A percentile compares a stretch with the other conserved stretches of the same genome.
phyloP scores from a whole-genome alignment of 495 filamentous ascomycete genomes.

The Trichoderma orchidacearum region DNA sequence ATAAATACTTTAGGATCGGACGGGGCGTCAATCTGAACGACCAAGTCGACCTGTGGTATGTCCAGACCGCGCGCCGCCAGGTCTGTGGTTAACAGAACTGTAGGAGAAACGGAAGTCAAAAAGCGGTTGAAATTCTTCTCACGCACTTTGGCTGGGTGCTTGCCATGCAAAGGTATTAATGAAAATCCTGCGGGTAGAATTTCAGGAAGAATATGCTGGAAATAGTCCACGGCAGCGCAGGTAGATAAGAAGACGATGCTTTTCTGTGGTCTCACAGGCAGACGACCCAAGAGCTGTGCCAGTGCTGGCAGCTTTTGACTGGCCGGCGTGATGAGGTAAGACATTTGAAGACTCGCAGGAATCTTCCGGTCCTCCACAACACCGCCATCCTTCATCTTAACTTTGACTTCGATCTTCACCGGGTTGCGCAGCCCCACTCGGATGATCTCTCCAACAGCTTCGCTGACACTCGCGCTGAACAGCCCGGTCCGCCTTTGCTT shows the following conservation, averaged over 20 bases:
- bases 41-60: slow-evolving; percentile 88
- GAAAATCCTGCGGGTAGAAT: slow-evolving; percentile 49
- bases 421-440: slow-evolving; percentile 85
- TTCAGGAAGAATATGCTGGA: slow-evolving; percentile 56
- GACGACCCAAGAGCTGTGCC: slow-evolving; percentile 49
- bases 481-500: slow-evolving; percentile 90
- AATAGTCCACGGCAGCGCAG: slow-evolving; percentile 91
- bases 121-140: slow-evolving; percentile 74
- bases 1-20: slow-evolving; percentile 90
- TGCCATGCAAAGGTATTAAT: slow-evolving; percentile 77
- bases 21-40: slow-evolving; percentile 84
- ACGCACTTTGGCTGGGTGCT: slow-evolving; percentile 65
- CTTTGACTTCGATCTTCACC: slow-evolving; percentile 83
- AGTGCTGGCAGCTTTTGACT: slow-evolving; percentile 65
- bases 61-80: slow-evolving; percentile 71
- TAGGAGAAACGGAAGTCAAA: slow-evolving; percentile 49
- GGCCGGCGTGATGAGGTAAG: slow-evolving; percentile 62
- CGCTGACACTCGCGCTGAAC: slow-evolving; percentile 85
- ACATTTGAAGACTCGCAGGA: slow-evolving; percentile 81
- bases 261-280: slow-evolving; percentile 63
- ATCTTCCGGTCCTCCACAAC: slow-evolving; percentile 74
- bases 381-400: slow-evolving; percentile 48
- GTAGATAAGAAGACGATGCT: slow-evolving; percentile 92
- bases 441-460: slow-evolving; percentile 85
- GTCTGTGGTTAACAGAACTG: slow-evolving; percentile 60